These are phyloP conservation scores for Tricholoma terreum DNA, from an alignment of 768 basidiomycete genomes.

Conservation along the genomic window DNA sequence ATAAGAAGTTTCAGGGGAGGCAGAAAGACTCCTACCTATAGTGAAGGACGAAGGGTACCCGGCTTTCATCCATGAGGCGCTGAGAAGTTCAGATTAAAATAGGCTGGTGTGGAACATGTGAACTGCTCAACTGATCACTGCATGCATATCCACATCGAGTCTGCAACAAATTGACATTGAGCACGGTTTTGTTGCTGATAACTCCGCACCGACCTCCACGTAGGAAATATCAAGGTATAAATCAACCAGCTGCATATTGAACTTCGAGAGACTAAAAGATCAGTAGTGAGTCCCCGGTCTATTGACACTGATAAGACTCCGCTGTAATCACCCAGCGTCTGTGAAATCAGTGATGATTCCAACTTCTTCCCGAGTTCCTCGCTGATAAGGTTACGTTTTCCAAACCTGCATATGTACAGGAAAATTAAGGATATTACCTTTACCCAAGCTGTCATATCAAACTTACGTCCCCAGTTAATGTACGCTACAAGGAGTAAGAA, in stretches of 20 bases:
- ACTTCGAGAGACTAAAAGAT: constrained; percentile 62
- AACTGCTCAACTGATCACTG: constrained; percentile 74
- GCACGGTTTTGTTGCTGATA: constrained; percentile 5
- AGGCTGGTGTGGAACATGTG: constrained; percentile 26
- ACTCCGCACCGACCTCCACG: constrained; percentile 43
- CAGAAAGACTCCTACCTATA: constrained; percentile 52
- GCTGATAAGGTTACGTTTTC: constrained; percentile 30
- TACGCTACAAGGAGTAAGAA: constrained; percentile 7
- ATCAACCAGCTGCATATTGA: constrained; percentile 76
- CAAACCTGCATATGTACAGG: constrained; percentile 5
- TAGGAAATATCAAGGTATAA: constrained; percentile 82
- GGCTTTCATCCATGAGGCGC: constrained; percentile 81
- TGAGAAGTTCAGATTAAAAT: constrained; percentile 26
- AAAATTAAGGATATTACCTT: constrained; percentile 55
- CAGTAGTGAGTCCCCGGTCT: constrained; percentile 8
- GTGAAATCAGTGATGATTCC: constrained; percentile 85
- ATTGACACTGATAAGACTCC: constrained; percentile 7
- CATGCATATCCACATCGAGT: constrained; percentile 94
- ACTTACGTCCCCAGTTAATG: constrained; percentile 40
- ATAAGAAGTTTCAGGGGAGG: constrained; percentile 13
- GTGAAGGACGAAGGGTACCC: constrained; percentile 85
- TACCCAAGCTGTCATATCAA: constrained; percentile 95
- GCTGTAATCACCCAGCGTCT: constrained; percentile 48
- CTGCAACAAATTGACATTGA: constrained; percentile 28
- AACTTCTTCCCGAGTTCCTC: constrained; percentile 72